phyloP scores from a whole-genome alignment of 192 early-diverging fungal species.

The Linnemannia schmuckeri region DNA sequence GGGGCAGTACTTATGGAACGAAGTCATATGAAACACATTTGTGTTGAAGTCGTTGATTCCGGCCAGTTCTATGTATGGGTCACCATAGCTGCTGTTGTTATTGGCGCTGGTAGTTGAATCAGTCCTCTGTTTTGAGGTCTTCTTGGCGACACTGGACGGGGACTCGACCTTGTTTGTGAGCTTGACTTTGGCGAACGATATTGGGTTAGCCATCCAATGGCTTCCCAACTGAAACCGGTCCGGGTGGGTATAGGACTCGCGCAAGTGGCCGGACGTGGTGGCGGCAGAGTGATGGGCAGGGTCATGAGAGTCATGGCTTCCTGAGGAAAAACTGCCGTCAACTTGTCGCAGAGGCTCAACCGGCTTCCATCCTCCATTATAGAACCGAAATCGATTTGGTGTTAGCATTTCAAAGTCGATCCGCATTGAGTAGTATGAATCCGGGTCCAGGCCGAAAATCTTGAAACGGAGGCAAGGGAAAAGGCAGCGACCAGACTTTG shows the following conservation, averaged over 20 bases:
- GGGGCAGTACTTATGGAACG: conserved; percentile 68
- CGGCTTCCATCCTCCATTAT: conserved; percentile 50
- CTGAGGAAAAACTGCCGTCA: neutral
- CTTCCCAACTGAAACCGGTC: conserved; percentile 28
- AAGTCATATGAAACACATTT: conserved; percentile 48
- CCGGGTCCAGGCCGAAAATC: conserved; percentile 58
- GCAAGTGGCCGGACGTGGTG: neutral
- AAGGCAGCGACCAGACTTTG: conserved; percentile 67
- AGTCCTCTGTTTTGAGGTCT: neutral
- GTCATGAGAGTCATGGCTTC: neutral
- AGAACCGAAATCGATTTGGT: conserved; percentile 50
- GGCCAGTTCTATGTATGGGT: neutral
- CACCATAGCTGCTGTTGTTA: neutral
- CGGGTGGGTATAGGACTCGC: conserved; percentile 44
- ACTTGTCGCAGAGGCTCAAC: neutral
- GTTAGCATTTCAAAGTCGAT: conserved; percentile 62
- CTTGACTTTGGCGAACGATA: conserved; percentile 66
- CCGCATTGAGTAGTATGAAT: conserved; percentile 48
- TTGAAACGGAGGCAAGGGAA: conserved; percentile 65
- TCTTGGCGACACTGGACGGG: neutral
- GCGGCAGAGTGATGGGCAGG: neutral
- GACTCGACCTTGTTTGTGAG: conserved; percentile 55
- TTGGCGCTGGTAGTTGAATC: neutral
- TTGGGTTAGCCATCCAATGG: conserved; percentile 58
- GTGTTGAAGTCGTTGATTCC: neutral